Conservation (phyloP, 129 eudicot genomes). For the Pseudognaphalium luteoalbum region DNA sequence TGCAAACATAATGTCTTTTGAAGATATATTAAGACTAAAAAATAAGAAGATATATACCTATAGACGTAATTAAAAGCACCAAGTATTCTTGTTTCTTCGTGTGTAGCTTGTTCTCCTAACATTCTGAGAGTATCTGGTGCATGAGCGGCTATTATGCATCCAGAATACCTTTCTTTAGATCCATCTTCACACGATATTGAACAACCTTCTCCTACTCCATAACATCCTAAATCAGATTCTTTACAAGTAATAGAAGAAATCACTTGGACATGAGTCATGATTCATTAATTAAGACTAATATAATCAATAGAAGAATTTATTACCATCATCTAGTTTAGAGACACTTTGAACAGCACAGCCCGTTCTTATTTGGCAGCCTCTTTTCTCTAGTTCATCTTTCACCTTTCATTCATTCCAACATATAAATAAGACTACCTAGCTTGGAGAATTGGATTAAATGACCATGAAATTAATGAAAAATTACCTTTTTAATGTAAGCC, state of each 20-base stretch:
- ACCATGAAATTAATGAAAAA: neutral
- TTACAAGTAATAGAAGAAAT: neutral
- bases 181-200: slow-evolving; percentile 52
- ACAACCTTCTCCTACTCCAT: slow-evolving; percentile 48
- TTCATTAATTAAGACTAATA: neutral
- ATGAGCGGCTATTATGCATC: slow-evolving; percentile 78
- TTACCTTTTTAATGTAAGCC: slow-evolving; percentile 67
- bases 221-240: slow-evolving; percentile 12
- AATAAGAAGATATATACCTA: slow-evolving; percentile 43
- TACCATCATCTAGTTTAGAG: slow-evolving; percentile 57
- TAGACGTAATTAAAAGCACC: slow-evolving; percentile 92
- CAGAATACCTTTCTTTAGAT: slow-evolving; percentile 57
- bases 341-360: slow-evolving; percentile 52
- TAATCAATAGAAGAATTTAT: neutral
- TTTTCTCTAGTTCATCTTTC: slow-evolving; percentile 51
- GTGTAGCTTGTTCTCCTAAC: slow-evolving; percentile 78
- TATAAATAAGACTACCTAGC: slow-evolving; percentile 4
- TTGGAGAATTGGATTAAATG: neutral
- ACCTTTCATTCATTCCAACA: slow-evolving; percentile 39
- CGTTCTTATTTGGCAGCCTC: slow-evolving; percentile 64
- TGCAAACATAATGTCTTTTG: neutral
- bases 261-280: too few species aligned
- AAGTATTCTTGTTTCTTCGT: slow-evolving; percentile 68
- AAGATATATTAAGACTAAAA: neutral
- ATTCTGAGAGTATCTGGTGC: slow-evolving; percentile 88